Base-by-base conservation (phyloP, 2,329 filamentous ascomycete species). In the Blastomyces percursus region DNA sequence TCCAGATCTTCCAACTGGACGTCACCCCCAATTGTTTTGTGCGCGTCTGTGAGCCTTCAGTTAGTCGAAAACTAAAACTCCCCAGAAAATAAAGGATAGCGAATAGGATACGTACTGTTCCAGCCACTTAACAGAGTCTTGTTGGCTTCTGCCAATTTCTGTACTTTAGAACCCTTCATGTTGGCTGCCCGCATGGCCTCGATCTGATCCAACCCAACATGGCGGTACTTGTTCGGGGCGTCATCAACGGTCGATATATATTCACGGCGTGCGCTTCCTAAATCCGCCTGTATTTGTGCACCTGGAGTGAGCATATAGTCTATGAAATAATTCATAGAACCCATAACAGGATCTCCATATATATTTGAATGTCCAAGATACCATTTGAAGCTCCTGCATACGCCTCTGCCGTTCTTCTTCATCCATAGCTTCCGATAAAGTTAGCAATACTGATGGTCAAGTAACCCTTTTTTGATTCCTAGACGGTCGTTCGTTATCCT, bases 201-300 rank as follows among this genome's bases (percentile, higher is more conserved):
- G 21, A 77, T 66, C 24, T 70, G 66, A 60, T 68, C 60, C 9
- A 71, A 38, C 14, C 60, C 61, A 30, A 68, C 50, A 24, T 62
- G 61, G 9, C 54, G 46, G 24, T 64, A 63, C 16, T 62, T 64
- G 30, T 64, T 61, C 24, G 59, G 63, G 32, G 38, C 60, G 56
- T 75, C 74, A 2, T 75, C 74, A 3, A 59, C 62, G 6, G 74
- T 75, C 9, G 73, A 75, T 38, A 77, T 70, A 51, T 69, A 63
- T 57, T 77, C 73, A 14, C 75, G 71, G 44, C 73, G 71, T 9
- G 67, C 69, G 11, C 69, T 71, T 2, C 75, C 75, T n/a, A 78
- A 63, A 64, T 77, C 75, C 6, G 67, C 71, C 75, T 77, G 60
- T 64, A 59, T 46, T 7, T n/a, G 50, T 35, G 9, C 2, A 50